Conservation (phyloP, 179 eudicot genomes). For the Silene noctiflora region DNA sequence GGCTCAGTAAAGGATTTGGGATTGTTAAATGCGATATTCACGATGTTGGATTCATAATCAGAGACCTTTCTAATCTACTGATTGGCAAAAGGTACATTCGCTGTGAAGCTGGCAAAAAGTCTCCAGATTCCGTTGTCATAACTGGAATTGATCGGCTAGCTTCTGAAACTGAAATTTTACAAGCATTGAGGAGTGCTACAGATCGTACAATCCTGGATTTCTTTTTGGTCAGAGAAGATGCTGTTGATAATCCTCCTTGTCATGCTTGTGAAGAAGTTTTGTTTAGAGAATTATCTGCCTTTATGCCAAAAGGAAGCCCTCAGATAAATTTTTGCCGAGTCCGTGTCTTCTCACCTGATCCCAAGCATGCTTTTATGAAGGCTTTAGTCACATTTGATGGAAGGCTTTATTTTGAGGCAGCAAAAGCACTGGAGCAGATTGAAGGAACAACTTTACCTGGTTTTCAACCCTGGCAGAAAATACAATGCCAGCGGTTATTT, state of each 20-base stretch:
- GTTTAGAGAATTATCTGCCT: constrained; percentile 56
- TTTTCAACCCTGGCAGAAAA: constrained; percentile 82
- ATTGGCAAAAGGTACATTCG: constrained; percentile 49
- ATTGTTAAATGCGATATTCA: constrained; percentile 51
- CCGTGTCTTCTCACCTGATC: constrained; percentile 62
- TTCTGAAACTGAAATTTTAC: constrained; percentile 59
- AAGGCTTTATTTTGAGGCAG: constrained; percentile 91
- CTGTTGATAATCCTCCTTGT: constrained; percentile 53
- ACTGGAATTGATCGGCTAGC: constrained; percentile 56
- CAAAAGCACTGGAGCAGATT: constrained; percentile 84
- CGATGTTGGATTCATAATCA: constrained; percentile 43
- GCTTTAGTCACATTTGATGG: constrained; percentile 79
- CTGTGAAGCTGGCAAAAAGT: constrained; percentile 41
- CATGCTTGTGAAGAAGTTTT: constrained; percentile 66
- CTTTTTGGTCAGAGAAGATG: constrained; percentile 56
- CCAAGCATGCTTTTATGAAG: constrained; percentile 53
- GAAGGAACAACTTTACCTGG: constrained; percentile 84
- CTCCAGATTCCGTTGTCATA: constrained; percentile 43
- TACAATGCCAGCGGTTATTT: constrained; percentile 64
- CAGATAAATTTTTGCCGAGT: constrained; percentile 53
- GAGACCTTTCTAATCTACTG: constrained; percentile 43
- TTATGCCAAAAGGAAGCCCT: constrained; percentile 66
- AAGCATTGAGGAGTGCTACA: constrained; percentile 50
- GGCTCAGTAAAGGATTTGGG: constrained; percentile 63
- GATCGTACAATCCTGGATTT: constrained; percentile 45